Evolutionary conservation across 306 rosid species (phyloP).

Genomic region (Fragaria iinumae): DNA sequence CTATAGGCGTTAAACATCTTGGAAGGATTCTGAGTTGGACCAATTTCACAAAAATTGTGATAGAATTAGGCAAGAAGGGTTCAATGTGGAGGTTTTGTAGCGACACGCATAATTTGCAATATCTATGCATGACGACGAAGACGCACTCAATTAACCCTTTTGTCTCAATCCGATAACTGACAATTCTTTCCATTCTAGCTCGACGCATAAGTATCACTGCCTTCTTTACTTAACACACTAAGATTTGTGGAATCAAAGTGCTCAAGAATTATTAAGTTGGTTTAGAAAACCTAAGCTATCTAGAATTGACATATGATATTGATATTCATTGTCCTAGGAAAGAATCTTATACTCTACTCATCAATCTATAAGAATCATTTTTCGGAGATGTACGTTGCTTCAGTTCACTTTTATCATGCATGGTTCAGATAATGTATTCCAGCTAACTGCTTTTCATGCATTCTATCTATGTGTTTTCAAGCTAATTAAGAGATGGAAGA

Average conservation of each 20-base stretch:
- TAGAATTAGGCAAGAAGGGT: neutral
- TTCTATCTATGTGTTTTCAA: neutral
- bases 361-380: neutral
- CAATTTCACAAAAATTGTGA: neutral
- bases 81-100: neutral
- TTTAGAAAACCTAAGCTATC: neutral
- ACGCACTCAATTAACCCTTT: neutral
- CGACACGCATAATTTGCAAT: neutral
- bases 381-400: neutral
- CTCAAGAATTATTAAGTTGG: neutral
- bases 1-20: neutral
- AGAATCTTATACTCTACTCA: constrained; percentile 2
- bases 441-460: neutral
- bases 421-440: neutral
- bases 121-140: constrained; percentile 4
- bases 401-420: constrained; percentile 7
- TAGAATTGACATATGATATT: neutral
- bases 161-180: neutral
- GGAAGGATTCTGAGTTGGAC: neutral
- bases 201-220: neutral
- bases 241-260: neutral
- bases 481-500: neutral
- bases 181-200: neutral
- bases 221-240: neutral
- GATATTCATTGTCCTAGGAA: neutral